phyloP scores from a whole-genome alignment of 768 basidiomycete genomes.

The Naganishia vishniacii region DNA sequence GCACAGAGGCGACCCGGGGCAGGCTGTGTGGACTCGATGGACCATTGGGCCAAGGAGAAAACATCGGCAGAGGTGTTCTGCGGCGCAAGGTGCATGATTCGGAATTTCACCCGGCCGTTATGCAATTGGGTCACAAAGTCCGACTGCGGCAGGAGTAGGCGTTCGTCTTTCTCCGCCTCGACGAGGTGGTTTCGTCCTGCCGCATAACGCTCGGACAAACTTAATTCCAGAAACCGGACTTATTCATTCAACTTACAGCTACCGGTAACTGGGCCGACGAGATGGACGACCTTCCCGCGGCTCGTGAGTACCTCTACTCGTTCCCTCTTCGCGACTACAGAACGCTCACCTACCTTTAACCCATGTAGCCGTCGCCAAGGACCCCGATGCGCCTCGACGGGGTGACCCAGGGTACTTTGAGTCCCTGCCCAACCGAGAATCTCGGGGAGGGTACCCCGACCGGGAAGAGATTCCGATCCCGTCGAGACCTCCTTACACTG shows the following conservation, averaged over 20 bases:
- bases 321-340: not conserved
- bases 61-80: too few relatives aligned
- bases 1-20: not conserved
- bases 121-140: too few relatives aligned
- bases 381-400: conserved; percentile 39
- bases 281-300: conserved; percentile 59
- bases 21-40: not conserved
- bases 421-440: conserved; percentile 43
- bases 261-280: conserved; percentile 98
- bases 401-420: conserved; percentile 49
- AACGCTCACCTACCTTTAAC: not conserved
- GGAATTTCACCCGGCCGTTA: too few relatives aligned
- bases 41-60: not conserved
- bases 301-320: conserved; percentile 2
- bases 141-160: too few relatives aligned
- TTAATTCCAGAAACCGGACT: too few relatives aligned
- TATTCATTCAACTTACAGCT: conserved; percentile 51
- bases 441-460: conserved; percentile 21
- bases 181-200: too few relatives aligned
- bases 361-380: conserved; percentile 37
- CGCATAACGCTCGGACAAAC: too few relatives aligned
- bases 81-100: too few relatives aligned
- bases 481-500: conserved; percentile 86
- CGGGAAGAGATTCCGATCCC: conserved; percentile 90
- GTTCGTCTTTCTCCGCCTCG: too few relatives aligned